Base-by-base conservation (phyloP, 148 eudicot species). In the Chenopodium berlandieri region DNA sequence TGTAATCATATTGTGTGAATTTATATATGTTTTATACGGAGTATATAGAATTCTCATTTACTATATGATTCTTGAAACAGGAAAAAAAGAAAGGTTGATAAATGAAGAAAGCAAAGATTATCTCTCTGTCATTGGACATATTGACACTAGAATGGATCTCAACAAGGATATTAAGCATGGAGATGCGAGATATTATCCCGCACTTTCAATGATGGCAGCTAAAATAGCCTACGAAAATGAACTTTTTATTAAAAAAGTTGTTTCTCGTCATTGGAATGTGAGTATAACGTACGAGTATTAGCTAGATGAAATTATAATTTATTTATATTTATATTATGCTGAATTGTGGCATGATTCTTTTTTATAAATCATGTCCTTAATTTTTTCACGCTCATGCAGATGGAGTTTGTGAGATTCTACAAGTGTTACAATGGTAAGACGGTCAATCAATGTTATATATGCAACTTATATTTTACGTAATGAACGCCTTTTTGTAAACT, bases 161-260 rank as follows among this genome's bases (percentile, higher is more conserved):
- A 91, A 88, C 81, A 63, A 84, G 25, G 83, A 71, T 1, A 89
- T 92, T 2, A 79, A 81, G 66, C 82, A 30, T 47, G 89, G 81
- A 72, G 93, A 89, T 74, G 34, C 73, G 8, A 89, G 91, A 81
- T 92, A 91, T 78, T 66, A 80, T 75, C 84, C 88, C 0, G 73
- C 86, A 47, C 91, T 94, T 63, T 68, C 91, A 4, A 71, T 92
- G 77, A 90, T 94, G 95, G 95, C 97, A 66, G 80, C 97, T 23
- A 94, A 94, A 78, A 80, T 87, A 64, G 85, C 91, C 19, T 94
- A 94, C 67, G 97, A 94, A 78, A 94, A 92, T 71, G 56, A 81
- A 44, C 50, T 76, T 8, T 78, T 86, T 79, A 71, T 94, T 2
- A 0, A 82, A 34, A 44, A 71, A 2, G 77, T 75, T 0, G 89